phyloP scores from a whole-genome alignment of 176 grass and related monocot species.

The Oryza meyeriana region DNA sequence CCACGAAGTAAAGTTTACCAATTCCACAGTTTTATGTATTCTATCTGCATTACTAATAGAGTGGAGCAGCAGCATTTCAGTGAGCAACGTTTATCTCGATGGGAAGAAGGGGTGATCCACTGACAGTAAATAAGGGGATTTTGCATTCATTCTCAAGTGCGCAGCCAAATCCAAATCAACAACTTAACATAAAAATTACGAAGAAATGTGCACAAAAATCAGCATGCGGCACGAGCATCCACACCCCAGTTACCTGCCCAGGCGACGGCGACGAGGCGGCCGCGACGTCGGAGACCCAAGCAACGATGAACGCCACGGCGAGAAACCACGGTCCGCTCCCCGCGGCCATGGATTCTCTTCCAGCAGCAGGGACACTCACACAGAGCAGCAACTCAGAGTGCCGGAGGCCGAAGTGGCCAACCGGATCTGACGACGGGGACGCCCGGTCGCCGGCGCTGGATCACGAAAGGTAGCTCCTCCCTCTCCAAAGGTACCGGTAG shows the following conservation, averaged over 20 bases:
- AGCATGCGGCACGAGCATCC: background rate
- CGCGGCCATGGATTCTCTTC: constrained; percentile 11
- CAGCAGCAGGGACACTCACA: background rate
- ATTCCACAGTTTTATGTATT: background rate
- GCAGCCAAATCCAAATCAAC: background rate
- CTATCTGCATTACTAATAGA: background rate
- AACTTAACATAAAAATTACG: background rate
- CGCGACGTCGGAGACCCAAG: constrained; percentile 2
- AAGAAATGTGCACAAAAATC: background rate
- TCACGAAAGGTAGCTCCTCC: background rate
- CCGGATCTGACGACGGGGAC: background rate
- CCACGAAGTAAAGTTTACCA: background rate
- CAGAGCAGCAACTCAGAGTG: background rate
- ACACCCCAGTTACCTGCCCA: constrained; percentile 19
- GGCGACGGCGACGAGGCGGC: background rate
- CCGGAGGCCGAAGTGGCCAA: background rate
- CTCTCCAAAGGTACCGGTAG: background rate
- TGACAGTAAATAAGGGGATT: background rate
- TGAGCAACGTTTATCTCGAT: background rate
- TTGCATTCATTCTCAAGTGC: background rate
- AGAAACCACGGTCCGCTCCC: constrained; percentile 1
- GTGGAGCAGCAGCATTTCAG: background rate
- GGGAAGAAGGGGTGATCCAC: background rate
- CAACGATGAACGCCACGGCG: background rate
- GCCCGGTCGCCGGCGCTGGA: background rate